Conservation (phyloP, 2,329 filamentous ascomycete species). For the Pseudohalonectria lignicola region DNA sequence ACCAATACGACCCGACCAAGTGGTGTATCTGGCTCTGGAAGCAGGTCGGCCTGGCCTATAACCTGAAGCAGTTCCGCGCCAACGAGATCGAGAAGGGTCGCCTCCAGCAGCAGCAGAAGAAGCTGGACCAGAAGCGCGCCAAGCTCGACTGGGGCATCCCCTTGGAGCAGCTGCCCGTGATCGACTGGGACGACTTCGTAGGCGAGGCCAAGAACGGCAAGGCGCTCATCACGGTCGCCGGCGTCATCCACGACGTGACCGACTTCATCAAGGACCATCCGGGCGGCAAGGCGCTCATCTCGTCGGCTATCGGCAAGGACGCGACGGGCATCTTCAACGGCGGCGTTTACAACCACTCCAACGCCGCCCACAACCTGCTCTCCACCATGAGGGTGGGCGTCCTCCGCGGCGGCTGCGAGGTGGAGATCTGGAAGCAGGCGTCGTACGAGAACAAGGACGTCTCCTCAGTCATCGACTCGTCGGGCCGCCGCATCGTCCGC, state of each 20-base stretch:
- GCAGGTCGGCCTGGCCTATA: constrained; percentile 71
- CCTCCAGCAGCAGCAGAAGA: constrained; percentile 83
- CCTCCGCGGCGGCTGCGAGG: constrained; percentile 75
- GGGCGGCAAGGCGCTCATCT: constrained; percentile 82
- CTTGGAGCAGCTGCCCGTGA: constrained; percentile 73
- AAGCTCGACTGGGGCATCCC: constrained; percentile 79
- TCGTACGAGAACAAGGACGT: constrained; percentile 78
- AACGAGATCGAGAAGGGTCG: constrained; percentile 92
- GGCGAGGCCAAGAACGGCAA: constrained; percentile 68
- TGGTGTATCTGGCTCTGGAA: constrained; percentile 82
- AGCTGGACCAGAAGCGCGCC: constrained; percentile 77
- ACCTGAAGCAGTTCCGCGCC: constrained; percentile 81
- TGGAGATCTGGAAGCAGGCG: constrained; percentile 86
- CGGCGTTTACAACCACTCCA: constrained; percentile 81
- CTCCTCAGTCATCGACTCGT: constrained; percentile 67
- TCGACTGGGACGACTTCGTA: constrained; percentile 80
- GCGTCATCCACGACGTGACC: constrained; percentile 76
- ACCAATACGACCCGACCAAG: constrained; percentile 87
- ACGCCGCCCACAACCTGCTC: constrained; percentile 79
- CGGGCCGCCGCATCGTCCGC: constrained; percentile 72
- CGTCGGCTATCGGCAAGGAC: constrained; percentile 73
- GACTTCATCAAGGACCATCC: constrained; percentile 83
- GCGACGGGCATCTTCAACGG: constrained; percentile 88
- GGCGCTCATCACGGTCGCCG: constrained; percentile 65
- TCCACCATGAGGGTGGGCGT: constrained; percentile 84